Conservation (phyloP, 768 basidiomycete species). For the Pleurotus tuber-regium region DNA sequence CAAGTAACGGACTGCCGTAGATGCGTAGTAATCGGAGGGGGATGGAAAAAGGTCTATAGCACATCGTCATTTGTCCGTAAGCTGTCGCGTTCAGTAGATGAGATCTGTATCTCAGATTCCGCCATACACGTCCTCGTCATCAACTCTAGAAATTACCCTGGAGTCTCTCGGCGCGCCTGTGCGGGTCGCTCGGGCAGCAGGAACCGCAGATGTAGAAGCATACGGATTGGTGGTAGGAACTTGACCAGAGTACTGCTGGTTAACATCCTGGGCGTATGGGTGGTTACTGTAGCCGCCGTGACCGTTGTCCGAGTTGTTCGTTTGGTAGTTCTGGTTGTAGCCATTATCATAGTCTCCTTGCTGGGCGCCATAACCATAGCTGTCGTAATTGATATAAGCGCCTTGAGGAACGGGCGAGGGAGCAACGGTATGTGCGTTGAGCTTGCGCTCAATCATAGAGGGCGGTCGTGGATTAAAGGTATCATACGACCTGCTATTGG, state of each 20-base stretch:
- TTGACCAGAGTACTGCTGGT: neutral
- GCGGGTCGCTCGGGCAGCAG: slow-evolving; percentile 7
- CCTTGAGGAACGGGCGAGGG: slow-evolving; percentile 5
- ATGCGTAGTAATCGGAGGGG: neutral
- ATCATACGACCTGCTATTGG: neutral
- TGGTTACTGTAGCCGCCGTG: neutral
- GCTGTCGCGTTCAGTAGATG: neutral
- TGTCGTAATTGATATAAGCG: neutral
- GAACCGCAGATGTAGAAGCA: neutral
- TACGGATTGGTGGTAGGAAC: slow-evolving; percentile 5
- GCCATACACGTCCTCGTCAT: slow-evolving; percentile 7
- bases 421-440: slow-evolving; percentile 17
- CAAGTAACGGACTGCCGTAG: neutral
- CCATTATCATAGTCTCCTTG: neutral
- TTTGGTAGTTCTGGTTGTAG: neutral
- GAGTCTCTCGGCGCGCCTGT: slow-evolving; percentile 3
- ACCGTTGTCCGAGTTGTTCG: neutral
- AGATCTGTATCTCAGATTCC: slow-evolving; percentile 7
- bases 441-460: slow-evolving; percentile 56
- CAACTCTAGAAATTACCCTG: slow-evolving; percentile 7
- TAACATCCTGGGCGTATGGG: slow-evolving; percentile 3
- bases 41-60: neutral
- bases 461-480: slow-evolving; percentile 56
- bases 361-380: neutral
- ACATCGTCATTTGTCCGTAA: neutral